phyloP scores from a whole-genome alignment of 1,284 basidiomycete genomes.

The Prillingera fragicola region DNA sequence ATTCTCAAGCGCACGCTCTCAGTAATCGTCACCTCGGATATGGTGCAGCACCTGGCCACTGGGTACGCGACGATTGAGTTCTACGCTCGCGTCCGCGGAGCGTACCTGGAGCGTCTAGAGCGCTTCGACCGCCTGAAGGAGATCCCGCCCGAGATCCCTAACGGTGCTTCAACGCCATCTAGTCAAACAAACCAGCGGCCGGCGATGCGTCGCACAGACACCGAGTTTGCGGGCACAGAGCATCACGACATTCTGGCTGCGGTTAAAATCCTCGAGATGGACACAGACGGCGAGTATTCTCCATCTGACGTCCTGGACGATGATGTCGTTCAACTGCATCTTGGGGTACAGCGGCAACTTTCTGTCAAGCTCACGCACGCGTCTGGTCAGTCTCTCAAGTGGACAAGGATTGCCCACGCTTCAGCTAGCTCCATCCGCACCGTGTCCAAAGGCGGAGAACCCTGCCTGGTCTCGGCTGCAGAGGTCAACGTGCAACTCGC shows the following conservation, averaged over 20 bases:
- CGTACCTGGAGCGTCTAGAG: constrained; percentile 79
- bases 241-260: constrained; percentile 81
- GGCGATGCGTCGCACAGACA: constrained; percentile 83
- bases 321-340: constrained; percentile 80
- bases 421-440: constrained; percentile 61
- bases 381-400: constrained; percentile 81
- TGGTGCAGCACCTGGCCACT: constrained; percentile 63
- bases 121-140: constrained; percentile 50
- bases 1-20: constrained; percentile 75
- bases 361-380: constrained; percentile 72
- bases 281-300: constrained; percentile 72
- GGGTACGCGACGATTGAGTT: constrained; percentile 81
- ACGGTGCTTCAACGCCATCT: not conserved
- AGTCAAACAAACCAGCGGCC: constrained; percentile 42
- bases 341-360: constrained; percentile 84
- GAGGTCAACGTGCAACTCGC: constrained; percentile 62
- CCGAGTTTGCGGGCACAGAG: constrained; percentile 83
- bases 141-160: not conserved
- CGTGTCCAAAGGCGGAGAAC: constrained; percentile 74
- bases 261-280: constrained; percentile 81
- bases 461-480: constrained; percentile 65
- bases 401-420: constrained; percentile 59
- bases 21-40: constrained; percentile 66
- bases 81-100: constrained; percentile 71
- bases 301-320: constrained; percentile 82